These are phyloP conservation scores for Barnettozyma californica DNA, from an alignment of 805 yeast species.

Conservation along the genomic window DNA sequence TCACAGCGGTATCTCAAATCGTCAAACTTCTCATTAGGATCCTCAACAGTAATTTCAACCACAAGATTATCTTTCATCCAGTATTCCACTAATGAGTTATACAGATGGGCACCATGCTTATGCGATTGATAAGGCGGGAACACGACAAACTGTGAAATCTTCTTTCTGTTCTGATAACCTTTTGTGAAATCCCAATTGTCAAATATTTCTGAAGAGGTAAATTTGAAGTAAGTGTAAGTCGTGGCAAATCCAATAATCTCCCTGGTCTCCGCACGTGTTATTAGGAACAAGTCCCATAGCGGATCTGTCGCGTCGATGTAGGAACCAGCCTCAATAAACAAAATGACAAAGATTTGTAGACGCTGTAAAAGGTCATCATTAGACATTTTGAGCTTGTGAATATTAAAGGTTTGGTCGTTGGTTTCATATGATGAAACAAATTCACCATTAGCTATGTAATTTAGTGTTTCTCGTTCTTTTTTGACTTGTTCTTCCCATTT, in stretches of 20 bases:
- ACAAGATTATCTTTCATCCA: slow-evolving; percentile 54
- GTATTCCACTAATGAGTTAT: slow-evolving; percentile 44
- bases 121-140: slow-evolving; percentile 79
- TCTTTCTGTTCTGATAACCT: slow-evolving; percentile 43
- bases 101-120: slow-evolving; percentile 66
- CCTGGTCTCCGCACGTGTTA: slow-evolving; percentile 32
- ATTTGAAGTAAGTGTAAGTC: slow-evolving; percentile 78
- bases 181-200: slow-evolving; percentile 31
- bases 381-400: slow-evolving; percentile 40
- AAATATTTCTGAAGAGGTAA: slow-evolving; percentile 47
- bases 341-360: slow-evolving; percentile 71
- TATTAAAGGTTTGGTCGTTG: slow-evolving; percentile 38
- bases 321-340: slow-evolving; percentile 92
- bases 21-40: slow-evolving; percentile 90
- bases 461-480: slow-evolving; percentile 34
- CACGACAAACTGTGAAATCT: slow-evolving; percentile 82
- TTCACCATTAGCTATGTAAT: slow-evolving; percentile 14
- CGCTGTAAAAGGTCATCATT: slow-evolving; percentile 41
- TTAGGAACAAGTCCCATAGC: slow-evolving; percentile 72
- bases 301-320: slow-evolving; percentile 73
- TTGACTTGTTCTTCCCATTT: slow-evolving; percentile 58
- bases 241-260: slow-evolving; percentile 77
- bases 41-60: slow-evolving; percentile 82
- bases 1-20: slow-evolving; percentile 85
- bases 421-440: slow-evolving; percentile 29